A percentile compares a stretch with the other conserved stretches of the same genome.
phyloP scores from a whole-genome alignment of 1,139 yeast genomes.

The Kodamaea arcana region DNA sequence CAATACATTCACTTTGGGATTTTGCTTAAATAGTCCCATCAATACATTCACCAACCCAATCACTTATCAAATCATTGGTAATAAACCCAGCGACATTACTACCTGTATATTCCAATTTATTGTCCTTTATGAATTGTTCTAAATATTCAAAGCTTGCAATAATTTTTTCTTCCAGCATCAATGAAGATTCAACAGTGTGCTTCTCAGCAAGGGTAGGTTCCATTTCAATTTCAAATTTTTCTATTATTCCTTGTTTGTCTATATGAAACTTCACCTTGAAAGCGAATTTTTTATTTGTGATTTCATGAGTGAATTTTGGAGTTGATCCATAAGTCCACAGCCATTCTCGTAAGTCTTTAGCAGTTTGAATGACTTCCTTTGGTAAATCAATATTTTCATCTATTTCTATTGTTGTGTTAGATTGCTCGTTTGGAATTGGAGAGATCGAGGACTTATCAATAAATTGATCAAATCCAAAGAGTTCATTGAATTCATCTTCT shows the following conservation, averaged over 20 bases:
- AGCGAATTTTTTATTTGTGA: constrained; percentile 28
- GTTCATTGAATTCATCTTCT: constrained; percentile 25
- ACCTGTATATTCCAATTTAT: constrained; percentile 36
- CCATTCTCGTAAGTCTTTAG: constrained; percentile 52
- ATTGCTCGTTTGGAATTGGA: background rate
- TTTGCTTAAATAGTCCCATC: constrained; percentile 53
- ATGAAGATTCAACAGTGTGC: no score
- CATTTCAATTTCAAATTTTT: constrained; percentile 17
- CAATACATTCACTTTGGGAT: constrained; percentile 42
- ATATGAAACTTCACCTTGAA: constrained; percentile 37
- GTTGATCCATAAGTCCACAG: constrained; percentile 71
- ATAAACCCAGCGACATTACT: constrained; percentile 44
- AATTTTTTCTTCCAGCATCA: constrained; percentile 16
- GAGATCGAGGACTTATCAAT: constrained; percentile 13
- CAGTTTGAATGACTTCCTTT: constrained; percentile 38
- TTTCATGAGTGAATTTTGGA: constrained; percentile 55
- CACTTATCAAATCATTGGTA: constrained; percentile 39
- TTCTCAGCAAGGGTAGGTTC: no score
- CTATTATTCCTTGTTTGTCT: constrained; percentile 35
- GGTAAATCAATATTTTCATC: constrained; percentile 40
- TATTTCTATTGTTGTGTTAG: constrained; percentile 14
- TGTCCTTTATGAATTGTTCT: constrained; percentile 21
- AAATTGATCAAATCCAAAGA: constrained; percentile 35
- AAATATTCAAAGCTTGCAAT: constrained; percentile 28
- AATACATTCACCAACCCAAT: constrained; percentile 45